Base-by-base conservation (phyloP, 768 basidiomycete species). In the Termitomyces titanicus region DNA sequence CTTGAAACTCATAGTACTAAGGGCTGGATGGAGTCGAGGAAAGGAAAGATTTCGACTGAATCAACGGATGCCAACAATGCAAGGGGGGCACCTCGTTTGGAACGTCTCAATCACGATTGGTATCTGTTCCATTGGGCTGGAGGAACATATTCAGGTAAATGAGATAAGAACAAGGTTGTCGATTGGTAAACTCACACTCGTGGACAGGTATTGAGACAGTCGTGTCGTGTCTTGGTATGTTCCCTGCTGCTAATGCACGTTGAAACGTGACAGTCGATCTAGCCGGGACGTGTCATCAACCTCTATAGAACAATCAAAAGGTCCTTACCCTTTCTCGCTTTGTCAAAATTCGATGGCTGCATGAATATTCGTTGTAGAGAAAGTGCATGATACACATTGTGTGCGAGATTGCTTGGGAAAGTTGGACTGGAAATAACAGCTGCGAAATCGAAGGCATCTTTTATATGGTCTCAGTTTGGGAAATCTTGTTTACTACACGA, bases 351-450 rank as follows among this genome's bases (percentile, higher is more conserved):
- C 24, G 45, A 18, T 46, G 45, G 5, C 27, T 20, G 18, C 45
- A 46, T n/a, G 45, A 46, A 46, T 44, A 52, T 52, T 44, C 51
- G 51, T 52, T 52, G 13, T 44, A 52, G 11, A 52, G 17, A 22
- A 44, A 44, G 42, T 42, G 51, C 51, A 52, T 43, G 10, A 31
- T 9, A 43, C 51, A 52, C 51, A 52, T 52, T 13, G n/a, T n/a
- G n/a, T n/a, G 18, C 18, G 29, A 18, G 6, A 18, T 46, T n/a
- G 11, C 5, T 29, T 3, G 5, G n/a, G n/a, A n/a, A n/a, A n/a
- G n/a, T n/a, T n/a, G n/a, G n/a, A 42, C 24, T 43, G 20, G 13
- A 13, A 31, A 10, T 18, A 45, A n/a, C 18, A 45, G 10, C 44
- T 27, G 12, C 17, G 12, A 18, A 3, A 1, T 0, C 45, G 13